Evolutionary conservation across 2,329 filamentous ascomycete genomes (phyloP), one percentile per base, ranked within the genome.

Genomic region (Apiospora hydei): DNA sequence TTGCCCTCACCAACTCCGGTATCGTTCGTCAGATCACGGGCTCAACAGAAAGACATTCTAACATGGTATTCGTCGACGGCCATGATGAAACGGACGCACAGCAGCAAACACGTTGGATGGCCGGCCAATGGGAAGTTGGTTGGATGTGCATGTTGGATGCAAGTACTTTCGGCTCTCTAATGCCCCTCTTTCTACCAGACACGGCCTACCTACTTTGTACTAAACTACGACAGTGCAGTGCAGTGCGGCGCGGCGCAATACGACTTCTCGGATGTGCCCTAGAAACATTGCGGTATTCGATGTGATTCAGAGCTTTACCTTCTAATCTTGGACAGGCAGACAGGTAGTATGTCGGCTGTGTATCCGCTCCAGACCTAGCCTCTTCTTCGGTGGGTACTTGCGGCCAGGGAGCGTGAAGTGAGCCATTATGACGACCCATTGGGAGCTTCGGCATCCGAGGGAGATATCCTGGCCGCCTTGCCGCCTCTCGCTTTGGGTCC

Each of bases 291-390:
- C n/a, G 26, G 49, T 26, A 51, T 26, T 51, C 24, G 49, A 51
- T 26, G n/a, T 51, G 49, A n/a, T 26, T 34, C 53, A 61, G 7
- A 18, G 13, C 53, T 14, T 41, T 34, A 64, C 57, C 34, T 64
- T 64, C 57, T 64, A 64, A 41, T 64, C 57, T 64, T 64, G 57
- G 57, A 64, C 41, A 64, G 57, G 57, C 38, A 64, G 57, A 64
- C 41, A 64, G 57, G 57, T 61, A 64, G 34, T 34, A 61, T 21
- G 16, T 61, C 53, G 53, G 30, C 2, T 61, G 38, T 61, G 53
- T 61, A 38, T 61, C 53, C 53, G 11, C 53, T 21, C 53, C 18
- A n/a, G 10, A 64, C 30, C 57, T 64, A 61, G 53, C 18, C 10
- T 41, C 18, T 21, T 41, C 18, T 0, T 18, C 34, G 57, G 53